Base-by-base conservation (phyloP, 2,329 filamentous ascomycete genomes). In the Penicillium sp. region DNA sequence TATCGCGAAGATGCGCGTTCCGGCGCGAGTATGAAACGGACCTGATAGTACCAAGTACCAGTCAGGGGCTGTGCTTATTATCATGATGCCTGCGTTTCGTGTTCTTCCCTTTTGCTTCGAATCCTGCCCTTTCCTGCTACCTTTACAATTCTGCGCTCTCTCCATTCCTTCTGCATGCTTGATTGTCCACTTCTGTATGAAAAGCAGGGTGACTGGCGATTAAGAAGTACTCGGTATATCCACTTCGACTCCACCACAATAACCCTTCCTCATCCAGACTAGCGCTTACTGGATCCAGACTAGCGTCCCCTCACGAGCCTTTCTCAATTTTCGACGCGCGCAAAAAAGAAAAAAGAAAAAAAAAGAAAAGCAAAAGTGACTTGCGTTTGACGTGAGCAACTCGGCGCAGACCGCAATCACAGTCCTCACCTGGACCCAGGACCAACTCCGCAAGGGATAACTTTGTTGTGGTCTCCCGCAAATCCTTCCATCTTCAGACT, bases 291-390 rank as follows among this genome's bases (percentile, higher is more conserved):
- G 11, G 5, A 63, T 65, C 6, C 1, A 43, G 62, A 55, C 63
- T 71, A 71, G 68, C 54, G 67, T 61, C 14, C 5, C 22, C 35
- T 55, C 45, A 60, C 63, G 65, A 66, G 64, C 59, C 53, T 61
- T 58, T 52, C 53, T n/a, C 25, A 46, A 33, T 58, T 59, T 62
- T 67, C 60, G 62, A 64, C 66, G 62, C 58, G 61, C 38, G 13
- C 55, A 61, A 65, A 64, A 62, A 62, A 60, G 48, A 57, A 58
- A 60, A 45, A 43, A 49, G 49, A 52, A 61, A 53, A 55, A 48
- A 55, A 52, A 43, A 51, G 53, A 37, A 56, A 58, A 45, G 49
- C 46, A 58, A 46, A 26, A 42, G 19, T 19, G 30, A 28, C 35
- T 52, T 42, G 16, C 30, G 16, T 14, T 49, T 53, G 25, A 53